phyloP scores from a whole-genome alignment of 345 rosid genomes.

The Streptanthus diversifolius region DNA sequence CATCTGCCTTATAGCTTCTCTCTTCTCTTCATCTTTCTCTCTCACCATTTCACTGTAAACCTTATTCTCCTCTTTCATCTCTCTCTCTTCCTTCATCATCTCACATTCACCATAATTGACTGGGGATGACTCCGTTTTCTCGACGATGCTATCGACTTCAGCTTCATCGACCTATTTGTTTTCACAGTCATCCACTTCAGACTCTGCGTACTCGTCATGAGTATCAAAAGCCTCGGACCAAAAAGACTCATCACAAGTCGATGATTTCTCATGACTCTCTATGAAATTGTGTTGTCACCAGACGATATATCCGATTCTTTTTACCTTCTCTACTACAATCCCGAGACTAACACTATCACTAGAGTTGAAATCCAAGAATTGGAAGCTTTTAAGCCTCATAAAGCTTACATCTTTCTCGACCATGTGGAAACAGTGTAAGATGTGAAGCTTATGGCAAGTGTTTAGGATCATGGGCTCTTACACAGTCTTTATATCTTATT shows the following conservation, averaged over 20 bases:
- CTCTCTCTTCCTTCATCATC: conserved; percentile 25
- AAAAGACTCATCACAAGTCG: conserved; percentile 23
- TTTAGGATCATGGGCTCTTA: not conserved
- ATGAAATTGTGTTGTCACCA: too few relatives aligned
- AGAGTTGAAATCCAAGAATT: too few relatives aligned
- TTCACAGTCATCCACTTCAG: conserved; percentile 32
- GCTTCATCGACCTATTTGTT: conserved; percentile 24
- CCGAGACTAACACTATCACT: too few relatives aligned
- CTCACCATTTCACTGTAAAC: conserved; percentile 19
- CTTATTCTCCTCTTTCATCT: conserved; percentile 33
- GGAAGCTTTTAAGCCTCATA: too few relatives aligned
- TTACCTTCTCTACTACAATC: too few relatives aligned
- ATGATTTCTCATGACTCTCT: conserved; percentile 29
- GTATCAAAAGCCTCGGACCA: conserved; percentile 33
- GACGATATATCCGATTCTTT: too few relatives aligned
- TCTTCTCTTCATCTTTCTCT: conserved; percentile 38
- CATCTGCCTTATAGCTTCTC: conserved; percentile 40
- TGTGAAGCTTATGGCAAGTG: not conserved
- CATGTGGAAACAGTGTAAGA: not conserved
- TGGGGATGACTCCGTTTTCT: not conserved
- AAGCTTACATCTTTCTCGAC: not conserved
- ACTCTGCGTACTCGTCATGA: conserved; percentile 28
- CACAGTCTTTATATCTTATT: too few relatives aligned
- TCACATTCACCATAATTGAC: not conserved
- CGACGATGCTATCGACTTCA: not conserved